Evolutionary conservation across 129 eudicot species (phyloP).

Genomic region (Pulicaria dysenterica): DNA sequence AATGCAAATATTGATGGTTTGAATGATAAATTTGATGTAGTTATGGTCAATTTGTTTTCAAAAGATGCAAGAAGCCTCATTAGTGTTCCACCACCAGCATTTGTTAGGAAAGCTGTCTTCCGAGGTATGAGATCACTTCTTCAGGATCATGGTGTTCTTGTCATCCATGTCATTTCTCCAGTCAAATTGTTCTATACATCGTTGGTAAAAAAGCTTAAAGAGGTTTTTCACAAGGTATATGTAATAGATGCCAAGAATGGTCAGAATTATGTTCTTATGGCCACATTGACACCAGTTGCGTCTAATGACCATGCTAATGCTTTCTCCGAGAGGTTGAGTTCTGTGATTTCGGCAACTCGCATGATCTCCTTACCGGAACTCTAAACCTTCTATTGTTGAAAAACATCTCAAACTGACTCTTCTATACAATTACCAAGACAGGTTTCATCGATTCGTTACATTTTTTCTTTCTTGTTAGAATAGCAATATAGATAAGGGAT

Average conservation of each 20-base stretch:
- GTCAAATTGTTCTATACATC: conserved; percentile 37
- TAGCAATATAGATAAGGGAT: conserved; percentile 4
- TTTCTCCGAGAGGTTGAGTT: conserved; percentile 52
- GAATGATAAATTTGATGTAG: conserved; percentile 52
- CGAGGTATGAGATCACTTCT: conserved; percentile 44
- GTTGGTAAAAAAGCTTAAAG: conserved; percentile 45
- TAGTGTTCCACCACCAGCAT: conserved; percentile 76
- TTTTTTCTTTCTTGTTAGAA: conserved; percentile 19
- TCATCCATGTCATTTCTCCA: conserved; percentile 65
- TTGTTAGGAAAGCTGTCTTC: conserved; percentile 54
- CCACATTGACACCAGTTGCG: conserved; percentile 42
- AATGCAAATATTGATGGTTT: conserved; percentile 19
- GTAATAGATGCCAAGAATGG: conserved; percentile 67
- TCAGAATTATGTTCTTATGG: conserved; percentile 78
- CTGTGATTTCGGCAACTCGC: conserved; percentile 37
- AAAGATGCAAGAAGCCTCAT: conserved; percentile 51
- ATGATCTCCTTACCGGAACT: conserved; percentile 54
- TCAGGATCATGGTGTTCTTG: conserved; percentile 54
- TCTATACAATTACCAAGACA: background rate
- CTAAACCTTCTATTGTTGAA: conserved; percentile 12
- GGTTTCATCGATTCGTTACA: conserved; percentile 4
- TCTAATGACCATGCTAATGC: conserved; percentile 20
- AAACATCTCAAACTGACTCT: background rate
- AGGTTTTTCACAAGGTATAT: conserved; percentile 56
- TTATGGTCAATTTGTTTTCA: conserved; percentile 95